These are phyloP conservation scores for Filosporella fistucella DNA, from an alignment of 495 filamentous ascomycete species.

Conservation along the genomic window DNA sequence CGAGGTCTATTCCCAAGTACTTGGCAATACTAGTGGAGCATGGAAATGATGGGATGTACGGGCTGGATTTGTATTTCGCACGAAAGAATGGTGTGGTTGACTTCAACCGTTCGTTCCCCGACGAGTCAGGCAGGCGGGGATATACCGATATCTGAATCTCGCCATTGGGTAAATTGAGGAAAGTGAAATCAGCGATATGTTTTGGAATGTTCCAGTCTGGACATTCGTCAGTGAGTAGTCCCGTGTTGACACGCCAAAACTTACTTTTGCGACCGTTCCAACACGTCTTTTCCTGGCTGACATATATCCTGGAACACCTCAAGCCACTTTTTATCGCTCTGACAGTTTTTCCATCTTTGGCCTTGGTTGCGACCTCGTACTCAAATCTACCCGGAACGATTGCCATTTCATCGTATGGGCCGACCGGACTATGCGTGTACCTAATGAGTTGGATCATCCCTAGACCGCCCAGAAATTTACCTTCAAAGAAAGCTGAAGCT, in stretches of 20 bases:
- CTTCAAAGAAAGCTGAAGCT: constrained; percentile 27
- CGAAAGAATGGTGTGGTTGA: constrained; percentile 37
- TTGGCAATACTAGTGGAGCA: constrained; percentile 29
- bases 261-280: constrained; percentile 40
- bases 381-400: constrained; percentile 40
- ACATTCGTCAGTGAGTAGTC: constrained; percentile 4
- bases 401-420: constrained; percentile 46
- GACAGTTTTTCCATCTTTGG: constrained; percentile 22
- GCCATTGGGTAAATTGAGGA: constrained; percentile 30
- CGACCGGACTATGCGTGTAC: constrained; percentile 44
- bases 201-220: constrained; percentile 51
- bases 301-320: constrained; percentile 44
- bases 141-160: constrained; percentile 38
- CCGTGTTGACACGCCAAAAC: background rate
- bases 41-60: constrained; percentile 37
- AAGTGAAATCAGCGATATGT: constrained; percentile 46
- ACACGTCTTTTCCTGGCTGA: constrained; percentile 40
- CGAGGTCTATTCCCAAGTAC: constrained; percentile 29
- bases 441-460: constrained; percentile 42
- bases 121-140: constrained; percentile 22
- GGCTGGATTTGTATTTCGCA: constrained; percentile 33
- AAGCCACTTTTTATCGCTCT: constrained; percentile 19
- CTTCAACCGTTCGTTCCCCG: no score
- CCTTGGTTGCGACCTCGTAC: constrained; percentile 18
- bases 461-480: constrained; percentile 36